phyloP scores from a whole-genome alignment of 768 basidiomycete species.

The Tubosaeta sp. region DNA sequence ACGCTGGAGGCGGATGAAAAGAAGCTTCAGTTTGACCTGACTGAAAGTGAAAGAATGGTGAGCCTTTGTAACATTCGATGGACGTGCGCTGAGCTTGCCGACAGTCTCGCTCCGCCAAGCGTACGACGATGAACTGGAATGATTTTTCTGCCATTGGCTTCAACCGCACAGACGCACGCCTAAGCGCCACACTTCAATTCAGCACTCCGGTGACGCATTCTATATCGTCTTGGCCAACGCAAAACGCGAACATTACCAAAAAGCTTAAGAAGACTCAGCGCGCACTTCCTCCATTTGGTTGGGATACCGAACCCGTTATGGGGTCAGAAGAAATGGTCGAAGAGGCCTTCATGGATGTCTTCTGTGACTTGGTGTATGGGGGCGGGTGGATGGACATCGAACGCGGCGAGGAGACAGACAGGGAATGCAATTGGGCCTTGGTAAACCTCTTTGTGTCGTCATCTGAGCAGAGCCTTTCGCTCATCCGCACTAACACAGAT shows the following conservation, averaged over 20 bases:
- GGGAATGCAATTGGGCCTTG: conserved; percentile 91
- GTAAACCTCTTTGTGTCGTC: conserved; percentile 41
- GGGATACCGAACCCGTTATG: conserved; percentile 84
- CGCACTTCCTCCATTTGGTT: conserved; percentile 78
- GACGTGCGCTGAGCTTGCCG: conserved; percentile 5
- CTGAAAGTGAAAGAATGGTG: conserved; percentile 75
- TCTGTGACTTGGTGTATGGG: conserved; percentile 76
- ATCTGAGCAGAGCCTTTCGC: not conserved
- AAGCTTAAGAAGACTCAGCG: conserved; percentile 80
- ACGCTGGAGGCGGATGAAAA: conserved; percentile 47
- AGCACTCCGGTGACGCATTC: conserved; percentile 49
- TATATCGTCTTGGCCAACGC: conserved; percentile 69
- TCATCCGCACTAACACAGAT: conserved; percentile 49
- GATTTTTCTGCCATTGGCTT: conserved; percentile 87
- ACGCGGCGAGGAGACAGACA: conserved; percentile 63
- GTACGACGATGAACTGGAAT: conserved; percentile 83
- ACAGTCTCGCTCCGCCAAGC: conserved; percentile 66
- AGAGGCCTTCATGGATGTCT: conserved; percentile 85
- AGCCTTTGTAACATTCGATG: conserved; percentile 10
- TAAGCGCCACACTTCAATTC: conserved; percentile 82
- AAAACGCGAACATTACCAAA: conserved; percentile 66
- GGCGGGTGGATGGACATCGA: conserved; percentile 84
- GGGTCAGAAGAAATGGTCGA: conserved; percentile 82
- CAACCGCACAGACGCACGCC: conserved; percentile 67
- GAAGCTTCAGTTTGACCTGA: conserved; percentile 90